Evolutionary conservation across 345 rosid genomes (phyloP).

Genomic region (Eucalyptus polybractea): DNA sequence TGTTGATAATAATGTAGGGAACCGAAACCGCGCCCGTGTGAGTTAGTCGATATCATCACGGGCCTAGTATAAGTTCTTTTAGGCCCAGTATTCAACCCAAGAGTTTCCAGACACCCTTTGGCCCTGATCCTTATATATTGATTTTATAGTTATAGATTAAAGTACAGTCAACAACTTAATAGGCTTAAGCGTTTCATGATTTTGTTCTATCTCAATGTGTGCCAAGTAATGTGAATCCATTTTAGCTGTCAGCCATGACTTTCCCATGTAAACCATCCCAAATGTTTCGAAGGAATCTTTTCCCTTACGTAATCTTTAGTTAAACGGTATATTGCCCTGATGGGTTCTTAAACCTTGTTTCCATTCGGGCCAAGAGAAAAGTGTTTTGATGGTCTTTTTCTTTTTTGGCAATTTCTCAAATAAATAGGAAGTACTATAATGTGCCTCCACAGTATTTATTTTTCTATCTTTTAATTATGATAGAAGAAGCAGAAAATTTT

Average conservation of each 20-base stretch:
- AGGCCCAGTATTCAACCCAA: neutral
- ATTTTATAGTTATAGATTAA: neutral
- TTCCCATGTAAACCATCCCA: too few relatives aligned
- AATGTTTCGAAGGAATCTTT: neutral
- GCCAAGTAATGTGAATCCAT: too few relatives aligned
- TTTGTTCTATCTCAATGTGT: too few relatives aligned
- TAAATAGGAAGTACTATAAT: too few relatives aligned
- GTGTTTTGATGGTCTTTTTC: neutral
- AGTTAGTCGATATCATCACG: accelerated
- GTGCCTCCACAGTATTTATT: too few relatives aligned
- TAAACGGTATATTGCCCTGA: neutral
- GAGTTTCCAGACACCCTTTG: neutral
- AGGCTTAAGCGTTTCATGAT: too few relatives aligned
- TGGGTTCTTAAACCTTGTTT: neutral
- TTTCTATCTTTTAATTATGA: too few relatives aligned
- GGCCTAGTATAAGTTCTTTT: neutral
- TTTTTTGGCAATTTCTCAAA: too few relatives aligned
- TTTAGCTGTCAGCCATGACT: too few relatives aligned
- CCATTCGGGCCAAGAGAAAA: neutral
- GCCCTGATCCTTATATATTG: neutral
- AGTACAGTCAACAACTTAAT: neutral
- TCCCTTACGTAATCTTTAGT: neutral
- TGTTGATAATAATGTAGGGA: neutral
- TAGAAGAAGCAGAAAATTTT: too few relatives aligned
- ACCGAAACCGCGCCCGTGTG: accelerated